Base-by-base conservation (phyloP, 1,284 basidiomycete genomes). In the Waitea zeae region DNA sequence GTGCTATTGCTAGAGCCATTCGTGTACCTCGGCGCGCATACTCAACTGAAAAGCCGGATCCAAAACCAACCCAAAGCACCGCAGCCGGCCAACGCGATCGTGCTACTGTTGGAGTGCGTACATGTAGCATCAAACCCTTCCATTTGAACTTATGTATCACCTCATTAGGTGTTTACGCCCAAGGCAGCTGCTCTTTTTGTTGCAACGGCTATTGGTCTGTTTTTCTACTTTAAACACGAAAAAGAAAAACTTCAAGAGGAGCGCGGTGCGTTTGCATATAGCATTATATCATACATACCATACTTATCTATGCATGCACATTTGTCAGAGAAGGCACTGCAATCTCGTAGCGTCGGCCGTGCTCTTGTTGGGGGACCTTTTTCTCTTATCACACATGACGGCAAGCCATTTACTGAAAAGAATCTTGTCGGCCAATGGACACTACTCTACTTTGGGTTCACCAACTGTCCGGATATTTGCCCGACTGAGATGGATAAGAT, bases 401-500 rank as follows among this genome's bases (percentile, higher is more conserved):
- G 70, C 38, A 62, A 70, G 41, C 53, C 67, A 0, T 93, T 92
- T 57, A 84, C 87, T 0, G 78, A 96, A 34, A 58, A 83, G 39
- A 74, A 96, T 49, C 59, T 98, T 35, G 56, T 81, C 17, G 88
- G 86, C 38, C 78, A 87, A 64, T 81, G 78, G 78, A 83, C 68
- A 26, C 60, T 98, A 42, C 77, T 98, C 37, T 98, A 98, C 60
- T 96, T 96, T 56, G 90, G 90, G 11, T 95, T 95, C 59, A 90
- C 89, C 20, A 90, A 95, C 56, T 95, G 90, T 53, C 95, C 93
- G 3, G 95, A 99, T 56, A 97, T 99, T 40, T 99, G 93, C 53
- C 93, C 93, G 2, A 88, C 95, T 42, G 93, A 98, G 58, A 66
- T 99, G 20, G 93, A 98, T 64, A 98, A 98, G 63, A 80, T 97